phyloP scores from a whole-genome alignment of 2,329 filamentous ascomycete genomes.

The Botryotinia narcissicola region DNA sequence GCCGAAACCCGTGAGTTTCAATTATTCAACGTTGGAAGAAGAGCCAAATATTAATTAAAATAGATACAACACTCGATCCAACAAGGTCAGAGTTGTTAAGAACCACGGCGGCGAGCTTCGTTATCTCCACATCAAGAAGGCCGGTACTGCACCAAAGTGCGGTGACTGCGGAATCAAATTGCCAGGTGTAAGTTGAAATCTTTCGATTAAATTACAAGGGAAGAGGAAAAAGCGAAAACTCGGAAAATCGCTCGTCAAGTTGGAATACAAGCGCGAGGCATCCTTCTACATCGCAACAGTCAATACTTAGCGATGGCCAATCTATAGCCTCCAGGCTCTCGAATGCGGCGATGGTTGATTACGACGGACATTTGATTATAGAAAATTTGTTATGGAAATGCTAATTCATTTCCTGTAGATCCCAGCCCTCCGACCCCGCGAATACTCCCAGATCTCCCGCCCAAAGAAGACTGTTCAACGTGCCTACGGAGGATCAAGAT shows the following conservation, averaged over 20 bases:
- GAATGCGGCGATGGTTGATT: background rate
- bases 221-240: background rate
- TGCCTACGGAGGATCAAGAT: slow-evolving; percentile 97
- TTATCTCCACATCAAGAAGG: slow-evolving; percentile 99
- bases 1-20: slow-evolving; percentile 70
- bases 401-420: slow-evolving; percentile 54
- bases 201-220: slow-evolving; percentile 5
- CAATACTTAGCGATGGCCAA: background rate
- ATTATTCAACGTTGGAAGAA: background rate
- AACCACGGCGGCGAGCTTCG: slow-evolving; percentile 95
- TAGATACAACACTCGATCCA: slow-evolving; percentile 97
- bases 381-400: slow-evolving; percentile 15
- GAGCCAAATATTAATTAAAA: slow-evolving; percentile 24
- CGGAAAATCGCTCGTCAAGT: background rate
- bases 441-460: slow-evolving; percentile 95
- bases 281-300: background rate
- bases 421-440: slow-evolving; percentile 94
- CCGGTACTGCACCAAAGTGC: slow-evolving; percentile 96
- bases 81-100: slow-evolving; percentile 94
- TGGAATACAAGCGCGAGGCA: background rate
- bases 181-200: slow-evolving; percentile 76
- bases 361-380: background rate
- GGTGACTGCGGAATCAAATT: slow-evolving; percentile 99
- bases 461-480: slow-evolving; percentile 99
- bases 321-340: background rate